Evolutionary conservation across 2,329 filamentous ascomycete genomes (phyloP).

Genomic region (Claviceps sp.): DNA sequence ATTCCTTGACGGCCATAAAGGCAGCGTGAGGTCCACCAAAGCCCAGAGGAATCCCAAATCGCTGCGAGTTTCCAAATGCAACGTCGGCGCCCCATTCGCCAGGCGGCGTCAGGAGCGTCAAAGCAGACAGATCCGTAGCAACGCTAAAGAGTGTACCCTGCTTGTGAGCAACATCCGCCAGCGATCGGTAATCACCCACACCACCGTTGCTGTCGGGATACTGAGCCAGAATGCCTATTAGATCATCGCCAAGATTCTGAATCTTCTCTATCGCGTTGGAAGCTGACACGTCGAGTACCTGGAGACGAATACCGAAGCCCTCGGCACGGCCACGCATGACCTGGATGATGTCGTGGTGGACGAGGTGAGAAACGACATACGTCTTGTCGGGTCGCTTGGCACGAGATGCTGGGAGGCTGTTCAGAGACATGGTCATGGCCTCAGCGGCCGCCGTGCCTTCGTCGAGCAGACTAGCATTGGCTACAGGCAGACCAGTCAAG

Average conservation of each 20-base stretch:
- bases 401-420: constrained; percentile 55
- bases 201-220: constrained; percentile 84
- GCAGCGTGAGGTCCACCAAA: constrained; percentile 92
- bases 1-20: constrained; percentile 85
- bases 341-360: constrained; percentile 74
- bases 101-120: constrained; percentile 78
- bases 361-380: constrained; percentile 68
- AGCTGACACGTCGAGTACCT: constrained; percentile 57
- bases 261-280: constrained; percentile 48
- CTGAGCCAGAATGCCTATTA: constrained; percentile 86
- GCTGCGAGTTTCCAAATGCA: constrained; percentile 83
- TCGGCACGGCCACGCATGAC: constrained; percentile 76
- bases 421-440: constrained; percentile 87
- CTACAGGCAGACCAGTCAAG: constrained; percentile 71
- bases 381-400: constrained; percentile 65
- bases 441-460: constrained; percentile 88
- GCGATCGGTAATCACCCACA: constrained; percentile 56
- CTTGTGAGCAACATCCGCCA: constrained; percentile 67
- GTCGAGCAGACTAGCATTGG: constrained; percentile 83
- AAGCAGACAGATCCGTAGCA: constrained; percentile 75
- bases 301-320: constrained; percentile 78
- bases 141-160: constrained; percentile 71
- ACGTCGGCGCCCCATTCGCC: constrained; percentile 94
- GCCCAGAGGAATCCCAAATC: constrained; percentile 83
- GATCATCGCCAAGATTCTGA: constrained; percentile 61